phyloP scores from a whole-genome alignment of 2,329 filamentous ascomycete species.

The Neofusicoccum sp. region DNA sequence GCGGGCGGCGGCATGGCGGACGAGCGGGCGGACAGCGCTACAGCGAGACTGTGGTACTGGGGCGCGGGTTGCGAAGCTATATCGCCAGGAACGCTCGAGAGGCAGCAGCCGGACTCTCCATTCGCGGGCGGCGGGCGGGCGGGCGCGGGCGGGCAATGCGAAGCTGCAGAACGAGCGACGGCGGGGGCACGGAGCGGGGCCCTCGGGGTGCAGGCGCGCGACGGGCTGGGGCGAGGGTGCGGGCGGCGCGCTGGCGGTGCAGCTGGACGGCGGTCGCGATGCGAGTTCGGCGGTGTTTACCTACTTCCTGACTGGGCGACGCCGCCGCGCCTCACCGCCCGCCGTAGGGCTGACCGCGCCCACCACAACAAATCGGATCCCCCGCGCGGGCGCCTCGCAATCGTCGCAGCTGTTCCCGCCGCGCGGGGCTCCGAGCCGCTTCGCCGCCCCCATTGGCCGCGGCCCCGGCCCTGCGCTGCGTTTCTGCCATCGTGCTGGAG shows the following conservation, averaged over 20 bases:
- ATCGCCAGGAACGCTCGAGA: neutral
- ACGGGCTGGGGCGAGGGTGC: neutral
- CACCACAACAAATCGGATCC: neutral
- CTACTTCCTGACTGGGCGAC: constrained; percentile 14
- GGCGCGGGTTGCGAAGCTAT: constrained; percentile 5
- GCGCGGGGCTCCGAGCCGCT: neutral
- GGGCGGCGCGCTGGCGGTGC: neutral
- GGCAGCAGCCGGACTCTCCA: neutral
- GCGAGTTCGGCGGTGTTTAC: constrained; percentile 13
- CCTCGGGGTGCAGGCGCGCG: constrained; percentile 3
- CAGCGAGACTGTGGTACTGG: neutral
- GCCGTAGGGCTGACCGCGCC: neutral
- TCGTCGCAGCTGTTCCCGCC: neutral
- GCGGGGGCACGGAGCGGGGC: constrained; percentile 1
- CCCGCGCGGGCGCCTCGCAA: no score
- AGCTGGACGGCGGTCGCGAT: constrained; percentile 3
- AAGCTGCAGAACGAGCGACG: constrained; percentile 1
- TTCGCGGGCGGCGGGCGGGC: neutral
- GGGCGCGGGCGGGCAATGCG: neutral
- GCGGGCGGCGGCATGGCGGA: constrained; percentile 45
- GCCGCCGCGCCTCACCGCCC: constrained; percentile 8
- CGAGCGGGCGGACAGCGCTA: neutral
- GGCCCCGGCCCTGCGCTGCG: neutral
- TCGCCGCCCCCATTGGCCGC: neutral
- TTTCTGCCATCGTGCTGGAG: neutral